Base-by-base conservation (phyloP, 495 filamentous ascomycete species). In the Emericellopsis terricola region DNA sequence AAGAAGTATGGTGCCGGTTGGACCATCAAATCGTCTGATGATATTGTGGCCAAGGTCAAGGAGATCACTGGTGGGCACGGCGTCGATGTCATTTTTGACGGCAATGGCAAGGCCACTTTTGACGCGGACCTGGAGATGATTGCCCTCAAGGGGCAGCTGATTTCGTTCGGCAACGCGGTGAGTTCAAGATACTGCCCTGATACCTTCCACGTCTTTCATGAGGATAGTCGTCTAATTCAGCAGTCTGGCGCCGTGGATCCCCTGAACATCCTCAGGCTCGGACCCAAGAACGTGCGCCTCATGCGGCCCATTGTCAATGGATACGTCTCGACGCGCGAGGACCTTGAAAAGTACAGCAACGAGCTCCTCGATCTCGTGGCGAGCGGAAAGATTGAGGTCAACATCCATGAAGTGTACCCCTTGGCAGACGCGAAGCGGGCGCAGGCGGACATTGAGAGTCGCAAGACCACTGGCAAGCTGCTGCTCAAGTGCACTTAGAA, bases 81-180 rank as follows among this genome's bases (percentile, higher is more conserved):
- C 8, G 79, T 83, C 2, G 62, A 60, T 38, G 84, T 77, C 8
- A 76, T 94, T 8, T 94, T 86, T 53, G 89, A 97, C 52, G 77
- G 79, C 14, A 83, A 94, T 13, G 89, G 89, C 7, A 78, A 78
- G 60, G 63, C 66, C 34, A 94, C 89, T 0, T 94, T 92, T 62
- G 85, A 94, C 39, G 59, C 69, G 19, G 78, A 78, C 51, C 50
- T 97, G 46, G 76, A 85, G 36, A 73, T 71, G 39, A 56, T 91
- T 14, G 78, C 71, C 45, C 58, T 76, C 44, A 93, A 93, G 59
- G 89, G 89, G 17, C 76, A 65, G n/a, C 48, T 97, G 39, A 65
- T 83, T 16, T 75, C 66, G 44, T 96, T 87, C 60, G 89, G 89
- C 20, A 94, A 93, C 57, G 79, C 87, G 15, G 79, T 71, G 41